These are phyloP conservation scores for Alisma plantagoaquatica DNA, from an alignment of 106 monocot species.

Conservation along the genomic window DNA sequence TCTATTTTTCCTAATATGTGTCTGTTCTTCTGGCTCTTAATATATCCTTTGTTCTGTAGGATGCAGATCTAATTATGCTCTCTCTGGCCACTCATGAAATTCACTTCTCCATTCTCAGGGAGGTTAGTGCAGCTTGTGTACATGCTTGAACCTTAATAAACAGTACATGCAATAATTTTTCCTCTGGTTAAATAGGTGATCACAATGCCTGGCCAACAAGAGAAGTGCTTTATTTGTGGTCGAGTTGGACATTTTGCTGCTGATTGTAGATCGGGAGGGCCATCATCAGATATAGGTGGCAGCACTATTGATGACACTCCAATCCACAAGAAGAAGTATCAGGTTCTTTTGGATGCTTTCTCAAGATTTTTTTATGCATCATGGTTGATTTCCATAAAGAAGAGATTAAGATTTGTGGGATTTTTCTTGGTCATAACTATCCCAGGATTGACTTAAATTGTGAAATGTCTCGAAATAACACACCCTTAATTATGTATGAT, in stretches of 20 bases:
- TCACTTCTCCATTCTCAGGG: slow-evolving; percentile 5
- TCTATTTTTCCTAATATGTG: too few relatives aligned
- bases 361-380: not conserved
- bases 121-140: too few relatives aligned
- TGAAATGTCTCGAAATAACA: too few relatives aligned
- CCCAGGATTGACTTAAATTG: too few relatives aligned
- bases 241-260: slow-evolving; percentile 89
- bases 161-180: not conserved
- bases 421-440: too few relatives aligned
- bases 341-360: slow-evolving; percentile 40
- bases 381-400: too few relatives aligned
- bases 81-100: slow-evolving; percentile 77
- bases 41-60: slow-evolving; percentile 48
- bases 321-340: slow-evolving; percentile 96
- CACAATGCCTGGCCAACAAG: slow-evolving; percentile 84
- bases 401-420: too few relatives aligned
- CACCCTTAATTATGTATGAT: too few relatives aligned
- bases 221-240: slow-evolving; percentile 92
- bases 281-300: slow-evolving; percentile 11
- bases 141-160: too few relatives aligned
- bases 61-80: slow-evolving; percentile 98
- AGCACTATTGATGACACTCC: slow-evolving; percentile 46
- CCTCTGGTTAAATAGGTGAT: slow-evolving; percentile 46
- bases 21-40: too few relatives aligned
- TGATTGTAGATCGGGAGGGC: slow-evolving; percentile 53